Percentiles rank a stretch among this genome's conserved stretches.
phyloP scores from a whole-genome alignment of 2,329 filamentous ascomycete species.

The Ophiobolus disseminans region DNA sequence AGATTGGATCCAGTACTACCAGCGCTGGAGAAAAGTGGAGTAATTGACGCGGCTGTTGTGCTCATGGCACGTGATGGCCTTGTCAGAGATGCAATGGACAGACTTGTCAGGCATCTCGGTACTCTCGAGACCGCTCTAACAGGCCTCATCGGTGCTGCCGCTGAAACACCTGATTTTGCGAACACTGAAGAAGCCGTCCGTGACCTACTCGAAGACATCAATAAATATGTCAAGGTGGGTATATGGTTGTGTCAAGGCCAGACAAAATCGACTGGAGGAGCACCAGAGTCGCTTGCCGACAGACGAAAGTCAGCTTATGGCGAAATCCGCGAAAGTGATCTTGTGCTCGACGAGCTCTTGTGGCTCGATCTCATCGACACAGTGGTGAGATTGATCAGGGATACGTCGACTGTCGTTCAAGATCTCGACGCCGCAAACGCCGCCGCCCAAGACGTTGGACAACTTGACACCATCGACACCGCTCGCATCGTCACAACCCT shows the following conservation, averaged over 20 bases:
- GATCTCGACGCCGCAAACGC: slow-evolving; percentile 40
- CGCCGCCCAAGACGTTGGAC: slow-evolving; percentile 17
- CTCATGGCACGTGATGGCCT: slow-evolving; percentile 90
- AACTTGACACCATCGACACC: slow-evolving; percentile 57
- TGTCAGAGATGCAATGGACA: slow-evolving; percentile 80
- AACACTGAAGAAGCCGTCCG: slow-evolving; percentile 71
- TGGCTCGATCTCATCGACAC: slow-evolving; percentile 72
- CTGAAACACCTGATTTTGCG: slow-evolving; percentile 62
- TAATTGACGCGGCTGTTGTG: slow-evolving; percentile 90
- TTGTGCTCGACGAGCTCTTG: slow-evolving; percentile 67
- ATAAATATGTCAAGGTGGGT: slow-evolving; percentile 90
- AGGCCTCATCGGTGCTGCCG: slow-evolving; percentile 71
- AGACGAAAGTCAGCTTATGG: slow-evolving; percentile 41
- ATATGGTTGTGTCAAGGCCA: slow-evolving; percentile 95
- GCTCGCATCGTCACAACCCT: slow-evolving; percentile 71
- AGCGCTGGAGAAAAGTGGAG: slow-evolving; percentile 85
- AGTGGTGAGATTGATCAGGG: slow-evolving; percentile 62
- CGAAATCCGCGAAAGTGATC: slow-evolving; percentile 62
- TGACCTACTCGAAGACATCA: slow-evolving; percentile 76
- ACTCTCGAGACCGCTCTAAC: slow-evolving; percentile 80
- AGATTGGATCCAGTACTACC: slow-evolving; percentile 81
- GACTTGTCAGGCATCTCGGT: slow-evolving; percentile 79
- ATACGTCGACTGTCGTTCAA: slow-evolving; percentile 57
- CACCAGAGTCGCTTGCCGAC: slow-evolving; percentile 48
- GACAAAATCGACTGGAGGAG: slow-evolving; percentile 64